These are phyloP conservation scores for Bipolaris bicolor DNA, from an alignment of 2,329 filamentous ascomycete genomes.

Conservation along the genomic window DNA sequence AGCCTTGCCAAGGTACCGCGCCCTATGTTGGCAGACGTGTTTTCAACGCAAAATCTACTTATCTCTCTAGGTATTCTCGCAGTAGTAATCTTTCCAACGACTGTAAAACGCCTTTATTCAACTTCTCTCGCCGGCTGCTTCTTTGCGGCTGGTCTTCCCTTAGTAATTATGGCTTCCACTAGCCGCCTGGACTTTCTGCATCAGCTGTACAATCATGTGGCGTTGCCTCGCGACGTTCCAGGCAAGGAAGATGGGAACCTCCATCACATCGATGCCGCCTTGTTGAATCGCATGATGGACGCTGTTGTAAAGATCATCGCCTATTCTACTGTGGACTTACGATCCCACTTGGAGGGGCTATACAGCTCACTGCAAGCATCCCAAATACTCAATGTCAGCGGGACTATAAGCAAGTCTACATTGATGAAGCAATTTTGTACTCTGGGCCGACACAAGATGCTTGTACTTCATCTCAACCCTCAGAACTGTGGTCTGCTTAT, in stretches of 20 bases:
- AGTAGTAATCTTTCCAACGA: neutral
- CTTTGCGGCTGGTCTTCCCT: conserved; percentile 5
- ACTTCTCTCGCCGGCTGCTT: conserved; percentile 3
- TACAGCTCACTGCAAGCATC: conserved; percentile 23
- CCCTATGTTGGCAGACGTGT: neutral
- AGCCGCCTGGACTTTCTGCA: conserved; percentile 21
- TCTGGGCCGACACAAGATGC: conserved; percentile 26
- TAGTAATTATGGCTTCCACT: conserved; percentile 26
- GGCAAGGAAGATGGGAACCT: conserved; percentile 42
- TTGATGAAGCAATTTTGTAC: conserved; percentile 28
- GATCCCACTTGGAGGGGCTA: conserved; percentile 20
- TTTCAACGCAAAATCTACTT: neutral
- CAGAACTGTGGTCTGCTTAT: conserved; percentile 60
- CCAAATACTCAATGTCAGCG: conserved; percentile 30
- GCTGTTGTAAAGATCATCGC: conserved; percentile 28
- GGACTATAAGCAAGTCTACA: conserved; percentile 30
- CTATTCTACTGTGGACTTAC: conserved; percentile 15
- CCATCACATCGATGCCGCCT: conserved; percentile 31
- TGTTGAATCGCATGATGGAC: conserved; percentile 39
- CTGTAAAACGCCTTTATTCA: neutral
- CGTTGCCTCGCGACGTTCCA: conserved; percentile 49
- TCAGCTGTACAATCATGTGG: conserved; percentile 47
- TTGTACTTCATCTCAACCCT: conserved; percentile 55
- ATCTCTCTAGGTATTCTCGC: neutral
- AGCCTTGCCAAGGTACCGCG: neutral